Evolutionary conservation across 2,329 filamentous ascomycete species (phyloP), one percentile per base, ranked within the genome.

Genomic region (Penicillium italicum): DNA sequence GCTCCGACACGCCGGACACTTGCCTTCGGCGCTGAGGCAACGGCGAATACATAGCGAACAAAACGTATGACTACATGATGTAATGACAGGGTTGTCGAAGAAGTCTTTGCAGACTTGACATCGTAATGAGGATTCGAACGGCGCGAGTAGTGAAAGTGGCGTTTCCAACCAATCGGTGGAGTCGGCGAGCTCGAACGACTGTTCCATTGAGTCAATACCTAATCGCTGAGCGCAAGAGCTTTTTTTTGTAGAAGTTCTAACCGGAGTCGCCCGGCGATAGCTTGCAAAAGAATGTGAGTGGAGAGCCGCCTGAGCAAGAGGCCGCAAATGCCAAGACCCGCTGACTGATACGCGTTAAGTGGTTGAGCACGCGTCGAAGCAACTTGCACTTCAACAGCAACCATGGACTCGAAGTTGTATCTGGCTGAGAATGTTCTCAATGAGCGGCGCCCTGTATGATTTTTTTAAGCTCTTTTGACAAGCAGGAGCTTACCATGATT

Each of bases 51-150:
- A 99, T 51, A 96, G 78, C 7, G 93, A 97, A 79, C 94, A 99
- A 70, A 99, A 99, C 0, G 94, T 97, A 72, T 99, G 94, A 51
- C 85, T 89, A 76, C 94, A 99, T 1, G 90, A 89, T 0, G 94
- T 99, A 60, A 97, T 87, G 84, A 99, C 94, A 0, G 94, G 94
- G 48, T 91, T 96, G 58, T 85, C 85, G 77, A 90, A 97, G 75
- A 97, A 96, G 73, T 99, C 95, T 72, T 97, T 97, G 83, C 94
- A 99, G 57, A 99, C 89, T 74, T 97, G 90, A 75, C 94, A 99
- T 65, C 94, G 90, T 20, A 99, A 80, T 3, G 91, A 86, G 57
- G 88, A 86, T 69, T 99, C 94, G 60, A 99, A 67, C 44, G 73
- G 74, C 54, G 73, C 70, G 40, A 79, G 69, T 33, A 70, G 62